Percentiles rank a stretch among this genome's conserved stretches.
Conservation (phyloP, 306 rosid species). For the Carpinus fangiana region DNA sequence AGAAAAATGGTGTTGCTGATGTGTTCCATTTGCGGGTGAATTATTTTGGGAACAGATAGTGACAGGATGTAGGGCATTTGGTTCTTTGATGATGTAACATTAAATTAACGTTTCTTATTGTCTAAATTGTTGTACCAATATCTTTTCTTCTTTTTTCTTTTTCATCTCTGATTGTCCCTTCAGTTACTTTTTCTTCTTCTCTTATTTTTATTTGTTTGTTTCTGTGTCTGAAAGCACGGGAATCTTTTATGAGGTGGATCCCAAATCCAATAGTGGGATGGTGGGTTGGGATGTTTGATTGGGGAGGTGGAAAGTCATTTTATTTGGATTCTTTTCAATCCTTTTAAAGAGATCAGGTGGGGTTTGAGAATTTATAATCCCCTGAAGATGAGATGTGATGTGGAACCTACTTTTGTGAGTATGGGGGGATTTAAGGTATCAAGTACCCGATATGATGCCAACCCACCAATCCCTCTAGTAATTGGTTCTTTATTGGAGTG, state of each 20-base stretch:
- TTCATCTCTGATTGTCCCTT: neutral
- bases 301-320: slow-evolving; percentile 7
- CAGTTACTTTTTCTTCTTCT: neutral
- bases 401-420: neutral
- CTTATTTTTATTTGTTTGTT: neutral
- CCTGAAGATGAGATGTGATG: slow-evolving; percentile 16
- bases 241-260: slow-evolving; percentile 13
- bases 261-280: neutral
- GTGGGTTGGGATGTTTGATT: slow-evolving; percentile 8
- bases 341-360: slow-evolving; percentile 1
- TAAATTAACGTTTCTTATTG: neutral
- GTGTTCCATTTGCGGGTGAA: slow-evolving; percentile 5
- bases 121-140: slow-evolving; percentile 3
- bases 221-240: neutral
- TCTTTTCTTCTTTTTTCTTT: neutral
- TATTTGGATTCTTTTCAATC: slow-evolving; percentile 2
- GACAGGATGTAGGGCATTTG: slow-evolving; percentile 16
- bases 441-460: slow-evolving; percentile 1
- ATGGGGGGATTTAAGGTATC: neutral
- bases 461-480: slow-evolving; percentile 6
- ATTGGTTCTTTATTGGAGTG: slow-evolving; percentile 7
- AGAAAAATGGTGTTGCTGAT: slow-evolving; percentile 2
- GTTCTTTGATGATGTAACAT: slow-evolving; percentile 8
- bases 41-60: neutral
- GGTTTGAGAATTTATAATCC: slow-evolving; percentile 2